Conservation (phyloP, 2,329 filamentous ascomycete species). For the Ilyonectria destructans region DNA sequence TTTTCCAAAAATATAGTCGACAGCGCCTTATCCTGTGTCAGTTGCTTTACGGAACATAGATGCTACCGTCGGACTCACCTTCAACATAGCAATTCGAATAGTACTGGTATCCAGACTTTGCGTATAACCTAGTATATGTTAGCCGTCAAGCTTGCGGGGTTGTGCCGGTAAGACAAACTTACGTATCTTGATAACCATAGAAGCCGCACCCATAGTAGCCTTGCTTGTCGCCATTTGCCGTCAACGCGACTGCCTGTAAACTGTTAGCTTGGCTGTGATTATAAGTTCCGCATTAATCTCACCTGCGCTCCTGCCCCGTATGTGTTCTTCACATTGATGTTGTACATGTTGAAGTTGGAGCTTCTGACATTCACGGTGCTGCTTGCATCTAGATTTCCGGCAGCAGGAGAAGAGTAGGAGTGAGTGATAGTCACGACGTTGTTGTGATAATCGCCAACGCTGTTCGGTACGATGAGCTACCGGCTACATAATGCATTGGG, state of each 20-base stretch:
- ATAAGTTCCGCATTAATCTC: background rate
- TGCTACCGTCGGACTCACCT: background rate
- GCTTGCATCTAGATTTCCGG: conserved; percentile 6
- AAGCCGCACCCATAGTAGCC: conserved; percentile 17
- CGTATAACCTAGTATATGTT: background rate
- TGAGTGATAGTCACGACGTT: conserved; percentile 9
- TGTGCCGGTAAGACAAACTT: background rate
- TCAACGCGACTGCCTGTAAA: conserved; percentile 8
- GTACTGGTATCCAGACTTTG: conserved; percentile 6
- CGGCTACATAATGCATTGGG: background rate
- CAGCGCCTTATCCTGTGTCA: background rate
- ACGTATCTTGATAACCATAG: conserved; percentile 8
- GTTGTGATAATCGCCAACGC: conserved; percentile 2
- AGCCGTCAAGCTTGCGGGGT: background rate
- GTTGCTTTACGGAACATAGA: background rate
- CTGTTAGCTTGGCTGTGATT: background rate
- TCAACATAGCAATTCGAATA: conserved; percentile 14
- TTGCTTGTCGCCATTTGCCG: conserved; percentile 10
- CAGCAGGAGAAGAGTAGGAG: background rate
- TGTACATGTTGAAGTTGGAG: conserved; percentile 6
- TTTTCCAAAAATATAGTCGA: conserved; percentile 17
- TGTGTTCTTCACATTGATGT: conserved; percentile 3
- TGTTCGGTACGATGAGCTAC: background rate
- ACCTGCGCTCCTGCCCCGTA: conserved; percentile 4
- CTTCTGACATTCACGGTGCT: conserved; percentile 1